Evolutionary conservation across 768 basidiomycete species (phyloP).

Genomic region (Royoungia palumana): DNA sequence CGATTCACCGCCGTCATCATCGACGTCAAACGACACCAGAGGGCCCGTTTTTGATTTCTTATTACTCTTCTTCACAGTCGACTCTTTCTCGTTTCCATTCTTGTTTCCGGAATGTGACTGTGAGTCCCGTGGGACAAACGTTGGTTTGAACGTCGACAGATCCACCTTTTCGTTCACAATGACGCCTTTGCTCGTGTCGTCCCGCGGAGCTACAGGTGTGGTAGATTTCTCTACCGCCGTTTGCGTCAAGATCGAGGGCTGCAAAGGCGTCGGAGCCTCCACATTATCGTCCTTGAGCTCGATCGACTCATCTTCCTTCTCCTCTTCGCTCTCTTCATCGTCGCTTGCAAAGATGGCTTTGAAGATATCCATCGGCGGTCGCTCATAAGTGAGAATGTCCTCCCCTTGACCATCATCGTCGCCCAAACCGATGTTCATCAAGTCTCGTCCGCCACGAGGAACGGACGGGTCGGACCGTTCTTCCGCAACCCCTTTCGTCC

Average conservation of each 20-base stretch:
- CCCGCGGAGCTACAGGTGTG: neutral
- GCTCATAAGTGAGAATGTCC: constrained; percentile 84
- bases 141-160: constrained; percentile 79
- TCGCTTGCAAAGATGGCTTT: constrained; percentile 98
- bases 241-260: constrained; percentile 9
- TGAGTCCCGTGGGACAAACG: constrained; percentile 61
- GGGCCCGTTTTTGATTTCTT: constrained; percentile 45
- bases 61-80: constrained; percentile 42
- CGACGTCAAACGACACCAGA: constrained; percentile 76
- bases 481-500: neutral
- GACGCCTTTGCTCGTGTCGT: neutral
- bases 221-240: neutral
- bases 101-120: constrained; percentile 34
- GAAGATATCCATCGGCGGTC: constrained; percentile 90
- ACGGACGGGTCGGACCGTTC: neutral
- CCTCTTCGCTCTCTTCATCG: constrained; percentile 81
- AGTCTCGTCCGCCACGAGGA: constrained; percentile 44
- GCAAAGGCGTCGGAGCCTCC: constrained; percentile 5
- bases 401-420: constrained; percentile 88
- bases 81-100: constrained; percentile 37
- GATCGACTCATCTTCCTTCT: constrained; percentile 34
- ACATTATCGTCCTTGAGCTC: neutral
- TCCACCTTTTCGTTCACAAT: constrained; percentile 39
- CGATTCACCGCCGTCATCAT: constrained; percentile 52
- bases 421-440: constrained; percentile 84